Base-by-base conservation (phyloP, 2,329 filamentous ascomycete genomes). In the Whalleya microplaca region DNA sequence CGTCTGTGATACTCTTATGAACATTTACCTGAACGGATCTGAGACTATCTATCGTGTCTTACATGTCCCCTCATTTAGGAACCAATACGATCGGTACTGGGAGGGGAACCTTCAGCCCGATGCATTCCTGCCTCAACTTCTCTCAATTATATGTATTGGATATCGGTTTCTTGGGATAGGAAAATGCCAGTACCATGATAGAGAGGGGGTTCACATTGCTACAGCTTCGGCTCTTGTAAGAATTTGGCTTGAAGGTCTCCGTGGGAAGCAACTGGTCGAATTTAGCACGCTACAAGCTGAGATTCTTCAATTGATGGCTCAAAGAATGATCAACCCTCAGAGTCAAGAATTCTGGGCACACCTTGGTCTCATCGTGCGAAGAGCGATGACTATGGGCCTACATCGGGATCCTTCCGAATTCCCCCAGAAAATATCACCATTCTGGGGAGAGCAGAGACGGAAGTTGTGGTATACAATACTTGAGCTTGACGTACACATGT, bases 371-470 rank as follows among this genome's bases (percentile, higher is more conserved):
- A 78, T 84, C 42, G 76, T 84, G 4, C 78, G 82, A 16, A 80
- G 82, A 73, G 82, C 81, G 27, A 84, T 84, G 81, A 80, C 78
- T 2, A 84, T 85, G 81, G 82, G 82, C 2, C 71, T 85, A 45
- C 82, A 85, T 62, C 76, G 82, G 3, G 82, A 85, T 51, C 81
- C 82, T 2, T 78, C 78, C 14, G 82, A 85, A 61, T 83, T 80
- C 53, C 73, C 76, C 21, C 72, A 74, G 2, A 75, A 78, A 27
- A 78, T 84, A 49, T 73, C 75, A 4, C 73, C 80, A 0, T 84
- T 83, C 62, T 74, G 78, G 44, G 78, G 77, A n/a, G 82, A 85
- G 67, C 75, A 80, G 58, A 73, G 82, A 32, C 75, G 82, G n/a
- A 76, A 79, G 56, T 66, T 85, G 21, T 85, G 82, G 82, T 83